A percentile compares a stretch with the other conserved stretches of the same genome.
Conservation (phyloP, 2,329 filamentous ascomycete species). For the Phialocephala sp. region DNA sequence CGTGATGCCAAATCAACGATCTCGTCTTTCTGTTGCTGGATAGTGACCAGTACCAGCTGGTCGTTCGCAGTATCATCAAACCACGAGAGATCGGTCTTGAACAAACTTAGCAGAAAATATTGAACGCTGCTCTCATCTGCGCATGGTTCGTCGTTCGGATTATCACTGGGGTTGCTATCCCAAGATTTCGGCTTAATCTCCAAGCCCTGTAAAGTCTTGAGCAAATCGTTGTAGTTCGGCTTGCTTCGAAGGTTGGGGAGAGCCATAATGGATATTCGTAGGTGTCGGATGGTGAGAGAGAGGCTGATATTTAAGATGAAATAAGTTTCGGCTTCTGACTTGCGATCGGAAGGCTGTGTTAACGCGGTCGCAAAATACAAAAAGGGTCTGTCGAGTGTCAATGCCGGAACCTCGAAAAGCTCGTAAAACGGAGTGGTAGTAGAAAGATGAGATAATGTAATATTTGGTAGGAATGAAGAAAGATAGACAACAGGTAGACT, state of each 20-base stretch:
- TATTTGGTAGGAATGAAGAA: no score
- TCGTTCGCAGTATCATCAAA: constrained; percentile 49
- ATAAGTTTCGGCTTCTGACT: no score
- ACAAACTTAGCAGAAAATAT: constrained; percentile 71
- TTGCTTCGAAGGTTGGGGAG: constrained; percentile 71
- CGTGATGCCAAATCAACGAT: constrained; percentile 82
- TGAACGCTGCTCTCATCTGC: constrained; percentile 59
- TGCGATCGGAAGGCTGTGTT: no score
- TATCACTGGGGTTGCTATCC: constrained; percentile 44
- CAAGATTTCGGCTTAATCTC: constrained; percentile 72
- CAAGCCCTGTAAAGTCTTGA: constrained; percentile 70
- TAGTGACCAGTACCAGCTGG: constrained; percentile 33
- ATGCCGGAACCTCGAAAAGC: no score
- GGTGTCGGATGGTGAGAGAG: neutral
- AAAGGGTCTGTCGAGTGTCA: no score
- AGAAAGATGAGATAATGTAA: no score
- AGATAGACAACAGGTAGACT: no score
- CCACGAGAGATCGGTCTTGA: constrained; percentile 72
- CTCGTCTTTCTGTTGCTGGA: constrained; percentile 68
- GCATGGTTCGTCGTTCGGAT: constrained; percentile 12
- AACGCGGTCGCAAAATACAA: no score
- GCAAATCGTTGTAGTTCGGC: constrained; percentile 68
- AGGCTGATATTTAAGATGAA: neutral
- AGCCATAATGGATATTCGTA: neutral
- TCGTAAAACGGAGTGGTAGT: no score